A percentile compares a stretch with the other conserved stretches of the same genome.
Conservation (phyloP, 73 alveolate species). For the Tetrahymena thermophila region DNA sequence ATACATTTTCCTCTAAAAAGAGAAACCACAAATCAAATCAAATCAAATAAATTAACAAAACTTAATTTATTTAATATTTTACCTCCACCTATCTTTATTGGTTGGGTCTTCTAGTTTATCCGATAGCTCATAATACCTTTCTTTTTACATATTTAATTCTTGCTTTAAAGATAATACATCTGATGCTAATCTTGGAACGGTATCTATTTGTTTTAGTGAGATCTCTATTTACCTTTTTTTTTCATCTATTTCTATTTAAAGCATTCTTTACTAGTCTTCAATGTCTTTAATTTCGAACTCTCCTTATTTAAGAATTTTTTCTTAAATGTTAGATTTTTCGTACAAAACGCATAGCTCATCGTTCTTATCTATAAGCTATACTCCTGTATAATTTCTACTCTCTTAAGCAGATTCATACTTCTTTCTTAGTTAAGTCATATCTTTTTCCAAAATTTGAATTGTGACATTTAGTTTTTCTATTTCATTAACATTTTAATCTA, state of each 20-base stretch:
- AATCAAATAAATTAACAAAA: too few relatives aligned
- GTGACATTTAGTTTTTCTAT: constrained; percentile 91
- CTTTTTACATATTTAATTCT: constrained; percentile 60
- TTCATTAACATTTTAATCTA: constrained; percentile 88
- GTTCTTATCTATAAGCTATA: constrained; percentile 89
- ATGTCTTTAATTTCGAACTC: constrained; percentile 86
- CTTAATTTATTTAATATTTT: neutral
- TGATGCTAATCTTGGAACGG: constrained; percentile 81
- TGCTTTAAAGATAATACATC: constrained; percentile 66
- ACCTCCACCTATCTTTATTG: constrained; percentile 65
- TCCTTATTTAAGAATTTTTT: constrained; percentile 84
- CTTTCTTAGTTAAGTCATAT: constrained; percentile 83
- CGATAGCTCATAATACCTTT: constrained; percentile 48
- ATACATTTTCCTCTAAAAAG: too few relatives aligned
- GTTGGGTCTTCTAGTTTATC: constrained; percentile 90
- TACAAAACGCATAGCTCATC: constrained; percentile 93
- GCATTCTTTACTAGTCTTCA: constrained; percentile 91
- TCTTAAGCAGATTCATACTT: constrained; percentile 94
- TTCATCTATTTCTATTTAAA: constrained; percentile 82
- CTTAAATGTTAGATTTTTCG: constrained; percentile 90
- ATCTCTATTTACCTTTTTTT: constrained; percentile 82
- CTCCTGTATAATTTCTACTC: constrained; percentile 93
- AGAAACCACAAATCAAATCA: too few relatives aligned
- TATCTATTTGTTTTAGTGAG: constrained; percentile 79
- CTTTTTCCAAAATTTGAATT: constrained; percentile 84